A percentile compares a stretch with the other conserved stretches of the same genome.
phyloP scores from a whole-genome alignment of 768 basidiomycete genomes.

The Panaeolus cyanescens region DNA sequence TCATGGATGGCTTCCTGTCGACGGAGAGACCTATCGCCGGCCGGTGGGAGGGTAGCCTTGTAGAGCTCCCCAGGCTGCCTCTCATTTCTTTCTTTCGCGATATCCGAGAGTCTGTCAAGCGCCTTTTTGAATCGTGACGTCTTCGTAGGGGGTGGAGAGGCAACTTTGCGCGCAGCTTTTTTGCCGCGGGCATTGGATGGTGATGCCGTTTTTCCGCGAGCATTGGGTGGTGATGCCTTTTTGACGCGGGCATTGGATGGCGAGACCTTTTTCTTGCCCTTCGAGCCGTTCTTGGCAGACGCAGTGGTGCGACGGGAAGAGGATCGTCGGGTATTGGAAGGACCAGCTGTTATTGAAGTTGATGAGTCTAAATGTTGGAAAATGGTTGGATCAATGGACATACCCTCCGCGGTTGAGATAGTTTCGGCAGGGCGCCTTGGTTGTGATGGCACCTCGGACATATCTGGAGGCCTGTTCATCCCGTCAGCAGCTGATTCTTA shows the following conservation, averaged over 20 bases:
- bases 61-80: background rate
- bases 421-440: background rate
- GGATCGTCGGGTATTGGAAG: background rate
- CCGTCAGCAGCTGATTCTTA: background rate
- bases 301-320: background rate
- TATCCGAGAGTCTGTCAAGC: background rate
- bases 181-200: too few species aligned
- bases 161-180: too few species aligned
- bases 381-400: background rate
- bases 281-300: background rate
- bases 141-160: too few species aligned
- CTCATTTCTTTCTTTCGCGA: background rate
- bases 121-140: background rate
- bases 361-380: background rate
- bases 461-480: background rate
- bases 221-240: too few species aligned
- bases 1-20: background rate
- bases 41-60: background rate
- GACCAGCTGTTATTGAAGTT: background rate
- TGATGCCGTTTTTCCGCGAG: too few species aligned
- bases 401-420: background rate
- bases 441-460: background rate
- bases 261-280: background rate
- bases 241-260: too few species aligned
- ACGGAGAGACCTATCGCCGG: background rate